Evolutionary conservation across 108 stramenopile genomes (phyloP), one percentile per base, ranked within the genome.

Genomic region (Epithemia pelagica): DNA sequence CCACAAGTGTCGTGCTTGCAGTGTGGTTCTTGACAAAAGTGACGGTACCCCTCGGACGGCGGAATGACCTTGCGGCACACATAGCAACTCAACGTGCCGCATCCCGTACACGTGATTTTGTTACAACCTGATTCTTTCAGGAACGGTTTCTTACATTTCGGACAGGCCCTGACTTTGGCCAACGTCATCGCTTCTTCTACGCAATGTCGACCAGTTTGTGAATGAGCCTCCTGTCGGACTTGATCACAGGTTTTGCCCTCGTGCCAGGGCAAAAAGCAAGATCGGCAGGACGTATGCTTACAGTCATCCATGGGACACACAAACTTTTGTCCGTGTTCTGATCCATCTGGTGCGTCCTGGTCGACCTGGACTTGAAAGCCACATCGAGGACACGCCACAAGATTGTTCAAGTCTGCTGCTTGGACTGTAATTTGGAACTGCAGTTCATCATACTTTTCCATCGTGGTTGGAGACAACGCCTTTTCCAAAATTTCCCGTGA

Each of bases 161-260:
- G 94, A 66, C 96, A 96, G 2, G 52, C 69, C 5, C 96, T 75
- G 46, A 96, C 81, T 56, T 80, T 76, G 31, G 96, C 91, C 32
- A 83, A 51, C 8, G 83, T 79, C 69, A 95, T 86, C 0, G 96
- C 93, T 70, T 96, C 96, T 68, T 96, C 96, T 8, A 96, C 82
- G 57, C 66, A 73, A 30, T 80, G 78, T 22, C 96, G 79, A 8
- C 84, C 88, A 61, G 8, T 2, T 61, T 61, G 30, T 31, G 21
- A 3, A 8, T 29, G 10, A 8, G 24, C 21, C 21, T 29, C 28
- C 28, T 61, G 26, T 27, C 78, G 72, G 10, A 88, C 67, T 0
- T 85, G 84, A 32, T 92, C 79, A 66, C 94, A 92, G 2, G 87
- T 59, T 52, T 71, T 83, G 62, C 92, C 89, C 2, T 89, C 84